Base-by-base conservation (phyloP, 305 asterid genomes). In the Rubia occidens region DNA sequence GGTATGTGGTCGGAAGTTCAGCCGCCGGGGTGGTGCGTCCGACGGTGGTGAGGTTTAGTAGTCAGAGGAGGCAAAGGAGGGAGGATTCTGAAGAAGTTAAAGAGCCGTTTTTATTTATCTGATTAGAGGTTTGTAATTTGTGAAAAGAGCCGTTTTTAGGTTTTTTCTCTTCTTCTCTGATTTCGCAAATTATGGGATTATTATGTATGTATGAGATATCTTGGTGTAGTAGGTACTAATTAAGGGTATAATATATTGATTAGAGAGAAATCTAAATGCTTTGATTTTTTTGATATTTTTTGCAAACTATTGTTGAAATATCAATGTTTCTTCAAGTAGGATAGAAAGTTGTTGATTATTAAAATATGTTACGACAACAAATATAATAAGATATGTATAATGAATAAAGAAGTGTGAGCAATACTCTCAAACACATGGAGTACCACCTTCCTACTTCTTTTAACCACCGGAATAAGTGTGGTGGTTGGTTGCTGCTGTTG, bases 91-190 rank as follows among this genome's bases (percentile, higher is more conserved):
- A 8, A 63, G 39, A 18, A 29, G 76, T 72, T 5, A 75, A 79
- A 47, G 60, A 69, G 43, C 82, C 82, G 43, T 69, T 75, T 37
- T 68, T 76, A 78, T 79, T 79, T 66, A 71, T 79, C 37, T 79
- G 65, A 78, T 51, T 13, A 49, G 55, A 68, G 9, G 11, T 63
- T 64, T 42, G 14, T 42, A 0, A 42, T 20, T 21, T 53, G 15
- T 15, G 21, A 8, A 3, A 11, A 21, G 6, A 35, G 18, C 56
- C 18, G 7, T 11, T 54, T 54, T 68, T 13, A 11, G 20, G 7
- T 49, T n/a, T 68, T 9, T 17, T 18, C 10, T 15, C 2, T 15
- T 4, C 56, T 51, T 51, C 56, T 15, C 15, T 15, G 21, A 51
- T 51, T 15, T 51, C 20, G 20, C 56, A 51, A 51, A 6, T 11